phyloP scores from a whole-genome alignment of 2,329 filamentous ascomycete genomes.

The Diaporthe australafricana region DNA sequence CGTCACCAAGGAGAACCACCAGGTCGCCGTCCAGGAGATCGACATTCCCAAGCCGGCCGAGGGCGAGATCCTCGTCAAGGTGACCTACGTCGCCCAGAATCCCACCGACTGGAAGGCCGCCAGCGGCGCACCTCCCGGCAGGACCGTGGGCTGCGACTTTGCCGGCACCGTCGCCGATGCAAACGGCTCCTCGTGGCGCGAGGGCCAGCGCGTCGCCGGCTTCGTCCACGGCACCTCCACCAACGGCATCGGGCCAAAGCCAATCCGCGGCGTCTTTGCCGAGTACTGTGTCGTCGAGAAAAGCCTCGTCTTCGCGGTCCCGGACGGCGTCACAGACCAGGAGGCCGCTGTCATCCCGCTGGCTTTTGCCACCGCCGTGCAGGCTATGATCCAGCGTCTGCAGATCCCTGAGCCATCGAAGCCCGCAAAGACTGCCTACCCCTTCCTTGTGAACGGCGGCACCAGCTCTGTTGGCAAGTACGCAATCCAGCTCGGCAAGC shows the following conservation, averaged over 20 bases:
- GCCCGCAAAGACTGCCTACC: slow-evolving; percentile 47
- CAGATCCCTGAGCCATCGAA: slow-evolving; percentile 46
- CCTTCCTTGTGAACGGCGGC: slow-evolving; percentile 38
- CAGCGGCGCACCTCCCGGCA: slow-evolving; percentile 39
- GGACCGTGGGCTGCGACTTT: slow-evolving; percentile 49
- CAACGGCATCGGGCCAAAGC: slow-evolving; percentile 30
- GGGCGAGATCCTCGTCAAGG: slow-evolving; percentile 49
- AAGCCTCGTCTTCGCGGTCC: slow-evolving; percentile 45
- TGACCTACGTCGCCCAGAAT: slow-evolving; percentile 49
- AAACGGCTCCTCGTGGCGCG: slow-evolving; percentile 46
- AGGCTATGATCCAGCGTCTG: slow-evolving; percentile 47
- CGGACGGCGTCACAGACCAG: slow-evolving; percentile 43
- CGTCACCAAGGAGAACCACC: slow-evolving; percentile 49
- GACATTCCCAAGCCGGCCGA: slow-evolving; percentile 44
- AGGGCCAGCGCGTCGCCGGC: slow-evolving; percentile 49
- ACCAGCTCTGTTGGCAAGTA: slow-evolving; percentile 36
- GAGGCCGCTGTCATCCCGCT: slow-evolving; percentile 46
- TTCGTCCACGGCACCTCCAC: slow-evolving; percentile 46
- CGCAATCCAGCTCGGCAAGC: slow-evolving; percentile 37
- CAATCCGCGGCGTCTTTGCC: slow-evolving; percentile 45
- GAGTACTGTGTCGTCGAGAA: slow-evolving; percentile 45
- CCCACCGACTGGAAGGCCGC: slow-evolving; percentile 50
- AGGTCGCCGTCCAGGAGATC: slow-evolving; percentile 46
- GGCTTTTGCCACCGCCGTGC: slow-evolving; percentile 59
- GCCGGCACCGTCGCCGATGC: slow-evolving; percentile 46